phyloP scores from a whole-genome alignment of 257 asterid species.

The Ophiorrhiza pumila region DNA sequence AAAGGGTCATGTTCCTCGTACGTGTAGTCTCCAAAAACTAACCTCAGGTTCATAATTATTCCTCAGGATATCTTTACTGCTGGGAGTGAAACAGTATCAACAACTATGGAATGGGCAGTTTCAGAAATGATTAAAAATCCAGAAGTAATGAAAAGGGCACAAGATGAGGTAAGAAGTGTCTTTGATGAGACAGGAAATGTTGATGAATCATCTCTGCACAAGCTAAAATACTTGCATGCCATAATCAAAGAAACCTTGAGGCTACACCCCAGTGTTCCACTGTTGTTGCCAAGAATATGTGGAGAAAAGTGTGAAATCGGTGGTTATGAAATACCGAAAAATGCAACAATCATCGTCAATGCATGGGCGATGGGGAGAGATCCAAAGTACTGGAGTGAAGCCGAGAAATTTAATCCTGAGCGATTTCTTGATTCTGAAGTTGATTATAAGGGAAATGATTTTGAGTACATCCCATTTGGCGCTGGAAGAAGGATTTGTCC shows the following conservation, averaged over 20 bases:
- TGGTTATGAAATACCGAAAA: slow-evolving; percentile 25
- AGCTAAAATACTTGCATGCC: slow-evolving; percentile 13
- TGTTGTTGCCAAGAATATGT: neutral
- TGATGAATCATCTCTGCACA: slow-evolving; percentile 21
- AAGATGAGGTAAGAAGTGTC: slow-evolving; percentile 8
- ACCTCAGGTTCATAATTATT: too few species aligned
- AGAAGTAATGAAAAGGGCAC: slow-evolving; percentile 8
- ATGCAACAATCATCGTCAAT: slow-evolving; percentile 26
- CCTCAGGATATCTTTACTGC: slow-evolving; percentile 2
- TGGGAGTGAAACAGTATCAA: slow-evolving; percentile 10
- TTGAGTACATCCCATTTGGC: slow-evolving; percentile 32
- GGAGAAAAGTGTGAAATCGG: neutral
- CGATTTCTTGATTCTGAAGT: slow-evolving; percentile 1
- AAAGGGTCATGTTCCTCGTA: too few species aligned
- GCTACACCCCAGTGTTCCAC: slow-evolving; percentile 5
- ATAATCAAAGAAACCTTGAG: slow-evolving; percentile 7
- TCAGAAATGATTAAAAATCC: slow-evolving; percentile 24
- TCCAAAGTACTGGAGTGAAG: slow-evolving; percentile 27
- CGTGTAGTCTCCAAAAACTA: too few species aligned
- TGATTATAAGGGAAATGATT: slow-evolving; percentile 26
- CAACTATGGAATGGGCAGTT: slow-evolving; percentile 28
- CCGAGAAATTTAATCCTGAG: slow-evolving; percentile 28
- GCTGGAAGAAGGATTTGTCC: slow-evolving; percentile 37
- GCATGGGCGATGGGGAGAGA: slow-evolving; percentile 35
- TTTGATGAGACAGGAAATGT: neutral